Conservation (phyloP, 2,329 filamentous ascomycete genomes). For the Diaporthe velutina region DNA sequence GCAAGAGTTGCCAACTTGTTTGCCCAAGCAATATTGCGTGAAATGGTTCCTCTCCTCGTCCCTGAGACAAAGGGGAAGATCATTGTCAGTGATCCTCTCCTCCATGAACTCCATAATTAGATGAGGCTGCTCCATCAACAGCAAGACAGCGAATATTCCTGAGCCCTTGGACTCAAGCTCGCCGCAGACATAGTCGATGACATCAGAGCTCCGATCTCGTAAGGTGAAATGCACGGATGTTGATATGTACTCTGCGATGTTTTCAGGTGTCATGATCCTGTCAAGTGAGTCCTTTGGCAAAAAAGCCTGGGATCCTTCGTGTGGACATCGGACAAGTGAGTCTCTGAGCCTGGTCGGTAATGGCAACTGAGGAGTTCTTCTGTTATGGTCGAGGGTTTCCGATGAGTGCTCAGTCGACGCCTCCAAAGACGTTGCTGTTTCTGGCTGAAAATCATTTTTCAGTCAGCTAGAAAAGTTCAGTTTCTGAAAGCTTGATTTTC, state of each 20-base stretch:
- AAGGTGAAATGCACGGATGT: neutral
- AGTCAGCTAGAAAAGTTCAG: no score
- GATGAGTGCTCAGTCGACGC: neutral
- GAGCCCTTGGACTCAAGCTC: neutral
- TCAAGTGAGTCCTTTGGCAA: neutral
- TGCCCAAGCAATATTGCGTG: neutral
- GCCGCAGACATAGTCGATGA: neutral
- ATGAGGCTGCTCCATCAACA: neutral
- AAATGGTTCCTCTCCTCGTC: neutral
- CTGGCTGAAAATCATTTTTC: no score
- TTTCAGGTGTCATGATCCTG: neutral
- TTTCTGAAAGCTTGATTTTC: no score
- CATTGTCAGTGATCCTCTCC: neutral
- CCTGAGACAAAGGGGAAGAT: neutral
- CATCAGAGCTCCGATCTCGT: neutral
- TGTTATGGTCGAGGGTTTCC: no score
- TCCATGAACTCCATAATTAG: neutral
- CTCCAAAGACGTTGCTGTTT: no score
- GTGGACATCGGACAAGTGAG: neutral
- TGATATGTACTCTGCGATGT: neutral
- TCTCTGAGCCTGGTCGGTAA: neutral
- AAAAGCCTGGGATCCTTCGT: neutral
- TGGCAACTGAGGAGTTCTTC: neutral
- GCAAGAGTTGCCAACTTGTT: neutral
- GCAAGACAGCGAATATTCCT: neutral